These are phyloP conservation scores for Diaporthe caulivora DNA, from an alignment of 2,329 filamentous ascomycete species.

Conservation along the genomic window DNA sequence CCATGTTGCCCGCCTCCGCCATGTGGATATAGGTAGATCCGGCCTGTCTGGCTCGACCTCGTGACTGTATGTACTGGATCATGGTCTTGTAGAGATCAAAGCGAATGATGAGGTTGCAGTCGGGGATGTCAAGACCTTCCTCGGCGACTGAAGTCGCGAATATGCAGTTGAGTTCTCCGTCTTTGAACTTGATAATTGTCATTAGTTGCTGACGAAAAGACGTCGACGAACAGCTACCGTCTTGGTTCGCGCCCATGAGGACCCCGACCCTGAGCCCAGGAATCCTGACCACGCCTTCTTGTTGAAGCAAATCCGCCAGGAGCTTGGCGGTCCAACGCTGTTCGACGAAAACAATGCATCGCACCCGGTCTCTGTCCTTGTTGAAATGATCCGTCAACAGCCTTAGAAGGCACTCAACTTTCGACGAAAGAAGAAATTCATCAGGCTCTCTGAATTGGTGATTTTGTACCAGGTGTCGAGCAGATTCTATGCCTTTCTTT, in stretches of 20 bases:
- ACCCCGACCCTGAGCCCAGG: constrained; percentile 70
- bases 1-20: constrained; percentile 77
- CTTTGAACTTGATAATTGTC: constrained; percentile 75
- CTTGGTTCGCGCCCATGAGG: constrained; percentile 65
- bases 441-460: constrained; percentile 58
- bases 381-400: constrained; percentile 75
- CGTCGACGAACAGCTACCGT: constrained; percentile 69
- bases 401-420: constrained; percentile 73
- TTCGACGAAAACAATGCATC: constrained; percentile 89
- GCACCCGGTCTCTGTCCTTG: constrained; percentile 63
- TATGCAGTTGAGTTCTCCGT: constrained; percentile 71
- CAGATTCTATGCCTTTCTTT: constrained; percentile 69
- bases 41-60: constrained; percentile 83
- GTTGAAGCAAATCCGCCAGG: constrained; percentile 75
- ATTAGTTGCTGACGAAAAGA: constrained; percentile 81
- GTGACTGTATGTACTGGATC: constrained; percentile 95
- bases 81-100: constrained; percentile 92
- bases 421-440: constrained; percentile 72
- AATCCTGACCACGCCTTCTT: constrained; percentile 63
- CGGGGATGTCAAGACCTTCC: constrained; percentile 76
- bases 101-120: constrained; percentile 75
- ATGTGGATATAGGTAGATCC: constrained; percentile 88
- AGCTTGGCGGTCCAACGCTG: constrained; percentile 82
- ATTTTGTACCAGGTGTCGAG: constrained; percentile 65
- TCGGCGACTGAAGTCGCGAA: constrained; percentile 77